Conservation (phyloP, 2,329 filamentous ascomycete genomes). For the Biscogniauxia sp. region DNA sequence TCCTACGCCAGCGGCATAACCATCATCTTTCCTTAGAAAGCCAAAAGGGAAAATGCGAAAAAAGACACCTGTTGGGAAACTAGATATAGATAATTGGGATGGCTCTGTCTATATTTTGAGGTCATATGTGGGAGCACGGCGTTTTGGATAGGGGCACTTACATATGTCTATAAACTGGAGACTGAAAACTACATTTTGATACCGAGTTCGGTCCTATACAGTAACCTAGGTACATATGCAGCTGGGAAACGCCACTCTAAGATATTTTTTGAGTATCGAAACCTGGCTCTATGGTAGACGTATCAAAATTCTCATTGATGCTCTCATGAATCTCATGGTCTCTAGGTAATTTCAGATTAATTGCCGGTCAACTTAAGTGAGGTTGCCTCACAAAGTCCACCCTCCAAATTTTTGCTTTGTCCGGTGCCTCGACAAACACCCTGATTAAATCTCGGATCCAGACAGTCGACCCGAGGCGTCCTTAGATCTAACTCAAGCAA, state of each 20-base stretch:
- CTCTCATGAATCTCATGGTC: background rate
- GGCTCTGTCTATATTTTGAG: background rate
- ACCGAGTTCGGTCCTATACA: background rate
- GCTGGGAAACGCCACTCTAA: background rate
- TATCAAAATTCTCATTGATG: background rate
- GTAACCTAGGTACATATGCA: background rate
- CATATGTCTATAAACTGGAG: background rate
- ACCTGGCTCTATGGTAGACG: background rate
- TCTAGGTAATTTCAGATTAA: background rate
- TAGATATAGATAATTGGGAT: background rate
- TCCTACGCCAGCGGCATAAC: conserved; percentile 26
- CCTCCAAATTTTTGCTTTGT: no score
- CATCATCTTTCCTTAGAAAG: conserved; percentile 10
- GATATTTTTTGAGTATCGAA: background rate
- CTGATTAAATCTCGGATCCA: no score
- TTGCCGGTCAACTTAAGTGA: background rate
- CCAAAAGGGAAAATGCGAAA: background rate
- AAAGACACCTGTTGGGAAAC: background rate
- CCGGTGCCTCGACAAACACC: no score
- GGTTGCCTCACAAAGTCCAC: no score
- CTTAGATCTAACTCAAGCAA: no score
- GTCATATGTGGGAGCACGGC: background rate
- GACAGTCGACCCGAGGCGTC: no score
- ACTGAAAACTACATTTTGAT: background rate
- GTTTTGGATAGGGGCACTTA: background rate